phyloP scores from a whole-genome alignment of 768 basidiomycete genomes.

The Epithele typhae region DNA sequence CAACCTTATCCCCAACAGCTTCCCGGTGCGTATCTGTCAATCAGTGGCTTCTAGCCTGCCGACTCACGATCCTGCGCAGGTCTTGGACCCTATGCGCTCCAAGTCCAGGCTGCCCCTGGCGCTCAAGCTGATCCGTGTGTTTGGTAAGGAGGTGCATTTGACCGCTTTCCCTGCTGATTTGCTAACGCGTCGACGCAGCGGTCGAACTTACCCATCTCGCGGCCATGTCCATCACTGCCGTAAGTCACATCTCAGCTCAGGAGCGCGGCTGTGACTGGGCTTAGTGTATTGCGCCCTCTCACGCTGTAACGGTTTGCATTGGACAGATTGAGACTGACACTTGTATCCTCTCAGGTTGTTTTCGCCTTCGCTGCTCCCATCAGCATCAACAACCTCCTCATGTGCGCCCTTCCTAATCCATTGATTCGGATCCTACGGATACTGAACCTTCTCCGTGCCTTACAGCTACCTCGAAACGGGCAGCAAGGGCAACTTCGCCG shows the following conservation, averaged over 20 bases:
- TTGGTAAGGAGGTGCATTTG: slow-evolving; percentile 15
- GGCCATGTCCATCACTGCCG: slow-evolving; percentile 14
- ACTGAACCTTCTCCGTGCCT: neutral
- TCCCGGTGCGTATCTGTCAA: slow-evolving; percentile 21
- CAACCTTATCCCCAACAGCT: slow-evolving; percentile 21
- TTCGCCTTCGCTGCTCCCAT: slow-evolving; percentile 20
- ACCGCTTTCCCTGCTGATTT: neutral
- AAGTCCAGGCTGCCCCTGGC: slow-evolving; percentile 30
- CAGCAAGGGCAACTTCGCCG: slow-evolving; percentile 26
- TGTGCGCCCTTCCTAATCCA: slow-evolving; percentile 17
- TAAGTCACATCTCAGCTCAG: too few species aligned
- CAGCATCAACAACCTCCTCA: slow-evolving; percentile 36
- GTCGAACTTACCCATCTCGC: slow-evolving; percentile 15
- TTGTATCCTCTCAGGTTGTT: slow-evolving; percentile 20
- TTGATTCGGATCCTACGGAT: neutral
- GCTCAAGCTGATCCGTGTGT: slow-evolving; percentile 27
- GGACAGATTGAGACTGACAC: too few species aligned
- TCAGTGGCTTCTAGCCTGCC: too few species aligned
- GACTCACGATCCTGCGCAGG: slow-evolving; percentile 9
- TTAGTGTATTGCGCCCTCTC: too few species aligned
- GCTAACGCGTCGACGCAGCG: slow-evolving; percentile 7
- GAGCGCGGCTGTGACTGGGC: too few species aligned
- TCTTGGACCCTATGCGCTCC: slow-evolving; percentile 34
- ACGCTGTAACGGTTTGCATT: too few species aligned
- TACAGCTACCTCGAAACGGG: slow-evolving; percentile 33